Base-by-base conservation (phyloP, 352 stramenopile species). In the Phytophthora chlamydospora region DNA sequence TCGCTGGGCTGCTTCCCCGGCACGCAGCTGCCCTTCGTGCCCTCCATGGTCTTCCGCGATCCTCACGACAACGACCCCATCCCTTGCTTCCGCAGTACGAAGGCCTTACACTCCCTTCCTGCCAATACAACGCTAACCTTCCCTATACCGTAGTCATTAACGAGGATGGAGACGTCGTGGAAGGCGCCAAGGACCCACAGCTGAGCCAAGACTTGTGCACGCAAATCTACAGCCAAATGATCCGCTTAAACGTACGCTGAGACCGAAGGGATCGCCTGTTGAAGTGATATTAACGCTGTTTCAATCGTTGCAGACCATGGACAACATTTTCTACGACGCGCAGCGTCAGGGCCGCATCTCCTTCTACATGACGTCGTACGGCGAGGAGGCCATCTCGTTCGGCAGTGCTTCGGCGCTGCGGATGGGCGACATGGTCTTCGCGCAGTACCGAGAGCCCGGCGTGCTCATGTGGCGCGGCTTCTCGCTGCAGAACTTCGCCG, bases 381-480 rank as follows among this genome's bases (percentile, higher is more conserved):
- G 96, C 12, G 97, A 99, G 73, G 97, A 99, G 73, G 96, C 87
- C 5, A 95, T 98, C 39, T 90, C 98, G 58, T 97, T 99, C 35
- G 97, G 96, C 42, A 95, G 89, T 27, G 96, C 97, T 7, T 94
- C 95, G 2, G 97, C 93, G 2, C 71, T 99, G 41, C 71, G 78
- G 9, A 56, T 83, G 31, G 36, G 76, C 32, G 98, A 99, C 78
- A 91, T 96, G 66, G 86, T 99, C 11, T 98, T 99, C 63, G 96
- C 92, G 11, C 98, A 99, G 76, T 99, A 99, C 68, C 88, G 98
- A 13, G 98, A 99, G 72, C 88, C 91, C 33, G 98, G 97, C 27
- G 76, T 99, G 14, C 81, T 99, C 13, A 98, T 99, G 93, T 99
- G 97, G 97, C 85, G 98, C 31, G 97, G 97, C 11, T 99, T 99